Evolutionary conservation across 768 basidiomycete species (phyloP).

Genomic region (Clavulina sp.): DNA sequence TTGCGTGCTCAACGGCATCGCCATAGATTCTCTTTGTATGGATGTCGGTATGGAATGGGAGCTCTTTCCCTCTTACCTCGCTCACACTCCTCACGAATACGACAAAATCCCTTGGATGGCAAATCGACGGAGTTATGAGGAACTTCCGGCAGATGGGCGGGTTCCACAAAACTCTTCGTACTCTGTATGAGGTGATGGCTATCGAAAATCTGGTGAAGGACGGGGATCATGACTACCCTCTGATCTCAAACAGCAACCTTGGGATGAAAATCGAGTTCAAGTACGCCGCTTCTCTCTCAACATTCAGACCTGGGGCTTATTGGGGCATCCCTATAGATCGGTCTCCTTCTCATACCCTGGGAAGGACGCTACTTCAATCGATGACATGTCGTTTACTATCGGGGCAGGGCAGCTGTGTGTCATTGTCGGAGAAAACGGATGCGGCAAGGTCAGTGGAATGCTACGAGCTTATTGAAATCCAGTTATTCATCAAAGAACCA

Average conservation of each 20-base stretch:
- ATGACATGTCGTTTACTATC: neutral
- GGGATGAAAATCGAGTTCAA: slow-evolving; percentile 1
- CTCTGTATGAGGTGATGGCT: slow-evolving; percentile 5
- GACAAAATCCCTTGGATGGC: too few species aligned
- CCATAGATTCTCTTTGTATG: too few species aligned
- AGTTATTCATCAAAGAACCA: too few species aligned
- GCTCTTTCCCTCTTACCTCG: too few species aligned
- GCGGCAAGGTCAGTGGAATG: slow-evolving; percentile 18
- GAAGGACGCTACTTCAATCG: neutral
- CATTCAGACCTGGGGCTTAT: too few species aligned
- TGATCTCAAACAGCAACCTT: neutral
- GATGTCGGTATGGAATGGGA: too few species aligned
- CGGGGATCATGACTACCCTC: slow-evolving; percentile 2
- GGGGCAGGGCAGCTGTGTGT: neutral
- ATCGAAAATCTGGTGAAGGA: slow-evolving; percentile 6
- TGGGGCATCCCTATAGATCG: slow-evolving; percentile 24
- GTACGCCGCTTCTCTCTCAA: too few species aligned
- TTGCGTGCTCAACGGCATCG: too few species aligned
- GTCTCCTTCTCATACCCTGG: slow-evolving; percentile 35
- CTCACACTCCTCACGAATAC: too few species aligned
- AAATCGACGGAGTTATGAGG: neutral
- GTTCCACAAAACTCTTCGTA: too few species aligned
- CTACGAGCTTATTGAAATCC: too few species aligned
- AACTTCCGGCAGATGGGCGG: neutral
- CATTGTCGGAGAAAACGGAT: slow-evolving; percentile 8